phyloP scores from a whole-genome alignment of 1,139 yeast species.

The Kodamaea sp. region DNA sequence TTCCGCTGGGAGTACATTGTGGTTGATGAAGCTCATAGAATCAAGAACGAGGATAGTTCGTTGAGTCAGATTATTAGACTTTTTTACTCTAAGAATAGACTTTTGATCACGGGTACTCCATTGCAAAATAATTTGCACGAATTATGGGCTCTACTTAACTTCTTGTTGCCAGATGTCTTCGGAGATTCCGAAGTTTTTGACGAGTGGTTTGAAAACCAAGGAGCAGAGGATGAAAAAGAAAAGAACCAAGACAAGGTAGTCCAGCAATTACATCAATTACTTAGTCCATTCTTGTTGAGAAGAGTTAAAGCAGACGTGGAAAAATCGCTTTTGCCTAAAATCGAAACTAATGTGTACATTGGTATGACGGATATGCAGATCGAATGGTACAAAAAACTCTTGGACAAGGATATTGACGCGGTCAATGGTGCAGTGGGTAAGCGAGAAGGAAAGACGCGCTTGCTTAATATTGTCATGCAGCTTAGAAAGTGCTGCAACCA shows the following conservation, averaged over 20 bases:
- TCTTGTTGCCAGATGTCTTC: conserved; percentile 90
- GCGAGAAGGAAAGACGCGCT: conserved; percentile 86
- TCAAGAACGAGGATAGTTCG: conserved; percentile 89
- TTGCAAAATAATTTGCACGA: conserved; percentile 93
- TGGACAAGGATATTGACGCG: conserved; percentile 94
- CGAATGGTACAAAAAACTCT: conserved; percentile 82
- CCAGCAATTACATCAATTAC: conserved; percentile 79
- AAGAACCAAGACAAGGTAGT: conserved; percentile 73
- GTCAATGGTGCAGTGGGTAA: conserved; percentile 90
- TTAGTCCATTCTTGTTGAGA: conserved; percentile 85
- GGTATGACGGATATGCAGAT: conserved; percentile 96
- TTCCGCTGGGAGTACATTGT: conserved; percentile 92
- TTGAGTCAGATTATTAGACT: conserved; percentile 86
- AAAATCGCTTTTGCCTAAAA: conserved; percentile 83
- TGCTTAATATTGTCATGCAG: conserved; percentile 94
- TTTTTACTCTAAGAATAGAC: conserved; percentile 80
- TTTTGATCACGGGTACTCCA: conserved; percentile 94
- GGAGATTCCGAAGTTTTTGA: conserved; percentile 89
- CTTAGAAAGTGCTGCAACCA: conserved; percentile 95
- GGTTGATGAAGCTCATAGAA: conserved; percentile 96
- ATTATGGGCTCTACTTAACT: conserved; percentile 91
- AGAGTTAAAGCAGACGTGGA: conserved; percentile 94
- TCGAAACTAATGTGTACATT: conserved; percentile 84
- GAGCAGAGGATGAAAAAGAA: conserved; percentile 32
- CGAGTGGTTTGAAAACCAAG: conserved; percentile 70